These are phyloP conservation scores for Funneliformis geosporum DNA, from an alignment of 192 early-diverging fungal species.

Conservation along the genomic window DNA sequence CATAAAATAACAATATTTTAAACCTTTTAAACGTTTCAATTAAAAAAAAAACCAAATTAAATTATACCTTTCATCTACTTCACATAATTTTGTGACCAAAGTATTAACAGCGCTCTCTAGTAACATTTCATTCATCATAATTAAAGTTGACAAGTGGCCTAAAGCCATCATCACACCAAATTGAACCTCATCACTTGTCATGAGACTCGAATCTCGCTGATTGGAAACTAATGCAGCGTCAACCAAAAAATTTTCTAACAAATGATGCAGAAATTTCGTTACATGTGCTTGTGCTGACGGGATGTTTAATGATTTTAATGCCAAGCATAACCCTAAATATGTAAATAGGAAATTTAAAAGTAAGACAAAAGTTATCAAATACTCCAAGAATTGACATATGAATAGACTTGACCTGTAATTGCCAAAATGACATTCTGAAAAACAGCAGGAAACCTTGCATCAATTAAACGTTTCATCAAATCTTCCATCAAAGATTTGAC, in stretches of 20 bases:
- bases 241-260: slow-evolving; percentile 37
- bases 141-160: slow-evolving; percentile 41
- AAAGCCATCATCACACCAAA: slow-evolving; percentile 42
- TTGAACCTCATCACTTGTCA: slow-evolving; percentile 46
- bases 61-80: slow-evolving; percentile 13
- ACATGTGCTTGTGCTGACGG: neutral
- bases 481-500: slow-evolving; percentile 40
- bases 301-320: slow-evolving; percentile 13
- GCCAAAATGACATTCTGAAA: slow-evolving; percentile 45
- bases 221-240: slow-evolving; percentile 34
- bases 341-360: neutral
- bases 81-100: slow-evolving; percentile 35
- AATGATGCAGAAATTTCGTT: slow-evolving; percentile 36
- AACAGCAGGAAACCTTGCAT: slow-evolving; percentile 41
- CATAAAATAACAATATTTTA: neutral
- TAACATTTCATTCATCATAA: slow-evolving; percentile 44
- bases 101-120: slow-evolving; percentile 35
- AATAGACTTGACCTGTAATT: slow-evolving; percentile 38
- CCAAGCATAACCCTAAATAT: neutral
- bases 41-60: neutral
- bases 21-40: neutral
- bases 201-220: slow-evolving; percentile 27
- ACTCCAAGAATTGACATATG: neutral
- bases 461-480: slow-evolving; percentile 39
- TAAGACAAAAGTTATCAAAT: neutral